A percentile compares a stretch with the other conserved stretches of the same genome.
Evolutionary conservation across 2,329 filamentous ascomycete genomes (phyloP).

Genomic region (Botrytis deweyae): DNA sequence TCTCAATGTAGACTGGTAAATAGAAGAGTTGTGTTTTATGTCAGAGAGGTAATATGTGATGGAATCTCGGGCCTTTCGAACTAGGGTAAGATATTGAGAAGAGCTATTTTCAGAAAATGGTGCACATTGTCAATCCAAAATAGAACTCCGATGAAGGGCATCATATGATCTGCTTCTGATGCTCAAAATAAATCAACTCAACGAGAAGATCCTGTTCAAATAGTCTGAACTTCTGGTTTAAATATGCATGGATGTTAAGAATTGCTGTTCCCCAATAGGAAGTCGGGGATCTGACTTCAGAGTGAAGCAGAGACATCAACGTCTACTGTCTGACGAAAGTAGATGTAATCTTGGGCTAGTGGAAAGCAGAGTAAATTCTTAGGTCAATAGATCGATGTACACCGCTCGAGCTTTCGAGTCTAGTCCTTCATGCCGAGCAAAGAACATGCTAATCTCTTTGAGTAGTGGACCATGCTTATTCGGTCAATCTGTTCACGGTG

Average conservation of each 20-base stretch:
- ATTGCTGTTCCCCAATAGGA: too few species aligned
- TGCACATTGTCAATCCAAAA: not conserved
- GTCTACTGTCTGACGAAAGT: not conserved
- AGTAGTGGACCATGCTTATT: not conserved
- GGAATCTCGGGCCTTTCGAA: not conserved
- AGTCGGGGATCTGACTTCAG: too few species aligned
- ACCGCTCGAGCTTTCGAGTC: not conserved
- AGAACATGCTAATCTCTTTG: not conserved
- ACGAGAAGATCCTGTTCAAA: too few species aligned
- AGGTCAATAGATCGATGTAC: not conserved
- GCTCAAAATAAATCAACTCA: too few species aligned
- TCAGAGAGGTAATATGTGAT: not conserved
- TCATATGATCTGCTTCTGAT: not conserved
- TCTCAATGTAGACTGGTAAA: too few species aligned
- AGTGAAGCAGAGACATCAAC: not conserved
- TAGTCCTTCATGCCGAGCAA: not conserved
- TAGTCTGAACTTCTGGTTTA: too few species aligned
- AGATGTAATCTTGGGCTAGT: not conserved
- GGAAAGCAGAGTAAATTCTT: not conserved
- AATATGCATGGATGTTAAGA: too few species aligned
- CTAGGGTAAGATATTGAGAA: not conserved
- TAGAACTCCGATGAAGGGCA: not conserved
- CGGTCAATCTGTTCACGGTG: not conserved
- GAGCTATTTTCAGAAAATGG: not conserved
- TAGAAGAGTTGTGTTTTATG: too few species aligned